These are phyloP conservation scores for Aspergillus amoenus DNA, from an alignment of 2,329 filamentous ascomycete species.

Conservation along the genomic window DNA sequence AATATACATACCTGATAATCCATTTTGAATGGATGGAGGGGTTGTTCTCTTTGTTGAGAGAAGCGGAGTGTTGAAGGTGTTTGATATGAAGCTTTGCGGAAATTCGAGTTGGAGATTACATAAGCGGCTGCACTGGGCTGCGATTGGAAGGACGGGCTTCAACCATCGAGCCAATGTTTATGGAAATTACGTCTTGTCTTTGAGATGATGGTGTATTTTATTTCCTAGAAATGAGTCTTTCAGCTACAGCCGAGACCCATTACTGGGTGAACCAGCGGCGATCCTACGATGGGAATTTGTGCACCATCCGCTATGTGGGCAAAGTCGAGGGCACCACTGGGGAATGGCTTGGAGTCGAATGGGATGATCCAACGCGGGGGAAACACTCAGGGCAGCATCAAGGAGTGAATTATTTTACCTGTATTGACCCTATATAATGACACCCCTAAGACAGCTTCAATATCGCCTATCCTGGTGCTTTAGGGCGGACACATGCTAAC, in stretches of 20 bases:
- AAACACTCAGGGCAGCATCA: constrained; percentile 88
- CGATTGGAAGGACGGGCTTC: constrained; percentile 9
- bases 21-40: constrained; percentile 34
- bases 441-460: neutral
- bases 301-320: constrained; percentile 83
- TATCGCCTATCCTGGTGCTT: neutral
- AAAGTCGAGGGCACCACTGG: constrained; percentile 72
- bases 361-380: constrained; percentile 82
- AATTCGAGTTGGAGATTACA: constrained; percentile 23
- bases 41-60: neutral
- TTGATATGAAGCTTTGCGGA: constrained; percentile 15
- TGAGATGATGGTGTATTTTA: neutral
- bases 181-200: constrained; percentile 1
- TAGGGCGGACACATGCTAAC: constrained; percentile 17
- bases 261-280: constrained; percentile 69
- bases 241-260: neutral
- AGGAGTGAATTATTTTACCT: constrained; percentile 77
- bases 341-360: constrained; percentile 91
- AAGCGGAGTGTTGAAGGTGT: constrained; percentile 8
- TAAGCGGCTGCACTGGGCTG: constrained; percentile 19
- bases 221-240: neutral
- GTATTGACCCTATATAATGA: constrained; percentile 44
- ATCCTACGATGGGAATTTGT: constrained; percentile 73
- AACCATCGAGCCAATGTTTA: neutral
- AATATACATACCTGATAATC: constrained; percentile 49